Base-by-base conservation (phyloP, 192 early-diverging fungal species). In the Coemansia sp. region DNA sequence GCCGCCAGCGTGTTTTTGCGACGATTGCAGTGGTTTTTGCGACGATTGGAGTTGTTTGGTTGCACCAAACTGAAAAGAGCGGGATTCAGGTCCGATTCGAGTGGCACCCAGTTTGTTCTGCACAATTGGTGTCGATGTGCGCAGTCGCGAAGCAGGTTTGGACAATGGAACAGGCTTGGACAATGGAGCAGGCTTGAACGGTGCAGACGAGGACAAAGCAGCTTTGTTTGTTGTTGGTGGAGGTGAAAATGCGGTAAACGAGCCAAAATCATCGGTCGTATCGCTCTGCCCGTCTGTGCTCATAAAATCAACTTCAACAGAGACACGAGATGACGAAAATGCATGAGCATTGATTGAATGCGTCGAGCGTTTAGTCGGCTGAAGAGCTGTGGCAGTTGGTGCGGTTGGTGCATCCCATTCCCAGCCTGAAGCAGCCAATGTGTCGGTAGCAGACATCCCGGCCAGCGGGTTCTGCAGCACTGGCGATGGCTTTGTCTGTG, bases 401-500 rank as follows among this genome's bases (percentile, higher is more conserved):
- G n/a, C 54, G 20, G 54, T 17, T 20, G 68, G 67, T 44, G 76
- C 63, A 50, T 78, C 76, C 76, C 76, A 78, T 12, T 61, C 70
- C 76, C 76, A 78, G 2, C 28, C 68, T 3, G 20, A 17, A 17
- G 54, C 17, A n/a, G 31, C 23, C 11, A 34, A 17, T 18, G n/a
- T 36, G 31, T 14, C 37, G 28, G 36, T 42, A n/a, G 24, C 10
- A 42, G 51, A 10, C 9, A 65, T 59, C 4, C 6, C 37, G 4
- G 64, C 70, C 58, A 72, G 49, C 54, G 64, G 64, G 20, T 66
- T 66, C 12, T 24, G 24, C 64, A 62, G 3, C 46, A n/a, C 14
- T 4, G 60, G 28, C 48, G 50, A 17, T 34, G 42, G 25, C 26
- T 17, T 3, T 50, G 56, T 8, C 56, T 20, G 12, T 2, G 2